These are phyloP conservation scores for Cordyceps militaris DNA, from an alignment of 2,329 filamentous ascomycete species.

Conservation along the genomic window DNA sequence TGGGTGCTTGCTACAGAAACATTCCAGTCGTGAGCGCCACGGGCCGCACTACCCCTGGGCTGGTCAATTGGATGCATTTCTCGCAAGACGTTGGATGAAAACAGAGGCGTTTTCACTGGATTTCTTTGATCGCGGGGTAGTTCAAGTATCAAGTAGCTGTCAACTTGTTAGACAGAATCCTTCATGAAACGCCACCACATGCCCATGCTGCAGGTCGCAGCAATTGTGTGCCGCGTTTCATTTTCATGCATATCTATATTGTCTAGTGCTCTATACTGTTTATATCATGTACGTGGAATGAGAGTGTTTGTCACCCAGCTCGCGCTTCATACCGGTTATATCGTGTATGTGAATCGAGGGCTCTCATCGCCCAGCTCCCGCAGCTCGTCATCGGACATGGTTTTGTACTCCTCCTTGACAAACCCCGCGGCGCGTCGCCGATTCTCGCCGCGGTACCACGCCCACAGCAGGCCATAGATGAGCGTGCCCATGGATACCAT, in stretches of 20 bases:
- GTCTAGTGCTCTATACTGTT: background rate
- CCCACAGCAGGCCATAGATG: slow-evolving; percentile 49
- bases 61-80: too few relatives aligned
- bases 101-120: too few relatives aligned
- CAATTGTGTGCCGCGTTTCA: background rate
- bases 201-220: background rate
- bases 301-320: too few relatives aligned
- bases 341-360: slow-evolving; percentile 41
- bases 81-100: too few relatives aligned
- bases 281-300: too few relatives aligned
- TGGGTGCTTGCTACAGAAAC: background rate
- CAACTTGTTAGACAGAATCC: too few relatives aligned
- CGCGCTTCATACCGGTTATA: slow-evolving; percentile 16
- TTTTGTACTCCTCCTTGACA: slow-evolving; percentile 32
- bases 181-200: too few relatives aligned
- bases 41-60: background rate
- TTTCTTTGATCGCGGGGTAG: too few relatives aligned
- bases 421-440: slow-evolving; percentile 29
- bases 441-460: slow-evolving; percentile 44
- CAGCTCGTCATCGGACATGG: slow-evolving; percentile 39
- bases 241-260: background rate
- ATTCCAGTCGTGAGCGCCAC: background rate
- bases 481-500: slow-evolving; percentile 48
- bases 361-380: slow-evolving; percentile 47
- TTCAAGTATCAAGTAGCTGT: too few relatives aligned